Evolutionary conservation across 345 rosid genomes (phyloP), one percentile per base, ranked within the genome.

Genomic region (Pugionium dolabratum): DNA sequence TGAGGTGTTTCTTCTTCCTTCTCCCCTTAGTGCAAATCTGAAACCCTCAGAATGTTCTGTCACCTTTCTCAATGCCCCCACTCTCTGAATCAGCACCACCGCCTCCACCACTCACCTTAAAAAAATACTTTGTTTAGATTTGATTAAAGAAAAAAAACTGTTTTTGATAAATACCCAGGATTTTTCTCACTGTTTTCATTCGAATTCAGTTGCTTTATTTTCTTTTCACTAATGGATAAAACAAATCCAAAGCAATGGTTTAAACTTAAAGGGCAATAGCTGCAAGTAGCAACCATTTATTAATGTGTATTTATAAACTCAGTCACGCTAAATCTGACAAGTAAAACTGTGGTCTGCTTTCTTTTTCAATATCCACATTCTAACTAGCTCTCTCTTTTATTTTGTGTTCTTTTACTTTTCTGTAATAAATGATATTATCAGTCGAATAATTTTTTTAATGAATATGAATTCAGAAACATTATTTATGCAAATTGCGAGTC

Each of bases 1-100:
- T 81, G 82, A 74, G 81, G 52, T 80, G 84, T 70, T 77, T 79
- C 76, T 70, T 79, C 78, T 44, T 52, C 62, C 40, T 45, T 44
- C 48, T 33, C 48, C 18, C 30, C 34, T 59, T 59, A 52, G 61
- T 58, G 61, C 62, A 66, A 73, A 66, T 65, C 72, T 59, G 67
- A 67, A 74, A 61, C 53, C 32, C 48, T 44, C 67, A 67, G 77
- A 67, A 54, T 73, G 69, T 67, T 61, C 64, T 68, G 59, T 68
- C 70, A 3, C 59, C 66, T 27, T 45, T 48, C 37, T 56, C 37
- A 67, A 7, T 59, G 49, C 18, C 36, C 72, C 51, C 66, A 64
- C 76, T 58, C 76, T 74, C 73, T 61, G 70, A 67, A 68, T 68
- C 78, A 68, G 69, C 78, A 67, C 69, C 78, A 74, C 74, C 69